A percentile compares a stretch with the other conserved stretches of the same genome.
Conservation (phyloP, 441 rosid genomes). For the Erysimum cheiri region DNA sequence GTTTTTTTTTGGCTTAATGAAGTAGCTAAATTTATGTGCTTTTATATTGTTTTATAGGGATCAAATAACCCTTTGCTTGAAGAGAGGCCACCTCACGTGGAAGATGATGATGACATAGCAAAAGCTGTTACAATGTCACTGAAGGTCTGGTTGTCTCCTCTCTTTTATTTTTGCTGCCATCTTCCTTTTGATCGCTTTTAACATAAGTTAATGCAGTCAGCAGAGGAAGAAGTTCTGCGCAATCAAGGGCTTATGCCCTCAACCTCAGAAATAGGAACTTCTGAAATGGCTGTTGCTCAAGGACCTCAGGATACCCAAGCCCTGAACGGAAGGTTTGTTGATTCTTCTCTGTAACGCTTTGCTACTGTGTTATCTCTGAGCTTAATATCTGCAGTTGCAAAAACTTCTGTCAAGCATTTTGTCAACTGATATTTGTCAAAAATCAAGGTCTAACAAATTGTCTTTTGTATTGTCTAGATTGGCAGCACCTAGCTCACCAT, state of each 20-base stretch:
- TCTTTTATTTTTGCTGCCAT: constrained; percentile 19
- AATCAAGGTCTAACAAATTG: constrained; percentile 8
- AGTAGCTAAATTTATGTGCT: neutral
- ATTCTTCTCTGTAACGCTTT: constrained; percentile 17
- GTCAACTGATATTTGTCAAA: constrained; percentile 20
- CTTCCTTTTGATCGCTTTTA: constrained; percentile 29
- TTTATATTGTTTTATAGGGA: constrained; percentile 48
- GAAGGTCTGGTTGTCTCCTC: constrained; percentile 51
- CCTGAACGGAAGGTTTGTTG: constrained; percentile 73
- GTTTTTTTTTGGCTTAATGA: constrained; percentile 6
- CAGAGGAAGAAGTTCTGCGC: constrained; percentile 70
- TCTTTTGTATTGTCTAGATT: constrained; percentile 51
- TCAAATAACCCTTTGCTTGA: constrained; percentile 46
- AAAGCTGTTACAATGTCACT: constrained; percentile 71
- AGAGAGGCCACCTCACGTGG: constrained; percentile 50
- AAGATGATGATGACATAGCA: constrained; percentile 67
- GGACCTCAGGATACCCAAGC: constrained; percentile 49
- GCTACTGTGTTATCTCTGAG: constrained; percentile 4
- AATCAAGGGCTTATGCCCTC: constrained; percentile 51
- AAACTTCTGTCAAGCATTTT: neutral
- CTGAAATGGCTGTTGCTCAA: constrained; percentile 51
- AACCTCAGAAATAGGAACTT: constrained; percentile 52
- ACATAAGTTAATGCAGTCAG: constrained; percentile 58
- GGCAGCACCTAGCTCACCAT: constrained; percentile 66
- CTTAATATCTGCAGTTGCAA: constrained; percentile 8